Conservation (phyloP, 345 rosid genomes). For the Orychophragmus violaceus region DNA sequence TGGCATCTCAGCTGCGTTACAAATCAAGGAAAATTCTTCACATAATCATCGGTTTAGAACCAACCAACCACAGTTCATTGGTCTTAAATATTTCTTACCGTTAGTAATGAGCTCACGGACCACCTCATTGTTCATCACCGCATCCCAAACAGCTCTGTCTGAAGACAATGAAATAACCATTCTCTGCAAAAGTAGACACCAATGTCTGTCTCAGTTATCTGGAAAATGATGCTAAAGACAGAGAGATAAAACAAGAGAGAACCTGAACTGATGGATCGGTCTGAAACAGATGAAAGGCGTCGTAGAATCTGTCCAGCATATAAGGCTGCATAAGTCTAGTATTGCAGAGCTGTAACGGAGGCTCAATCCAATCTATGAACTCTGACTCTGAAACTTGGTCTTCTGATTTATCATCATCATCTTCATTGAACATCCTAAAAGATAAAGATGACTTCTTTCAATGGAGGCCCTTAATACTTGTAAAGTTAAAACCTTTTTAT, state of each 20-base stretch:
- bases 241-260: not conserved
- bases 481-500: not conserved
- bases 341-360: conserved; percentile 40
- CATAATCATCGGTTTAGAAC: not conserved
- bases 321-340: conserved; percentile 42
- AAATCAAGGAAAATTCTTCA: not conserved
- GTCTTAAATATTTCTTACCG: not conserved
- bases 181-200: conserved; percentile 16
- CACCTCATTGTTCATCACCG: conserved; percentile 67
- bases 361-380: conserved; percentile 65
- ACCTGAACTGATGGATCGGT: conserved; percentile 87
- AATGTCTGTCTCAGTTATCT: not conserved
- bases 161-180: conserved; percentile 83
- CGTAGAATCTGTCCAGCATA: conserved; percentile 49
- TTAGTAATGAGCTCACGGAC: conserved; percentile 55
- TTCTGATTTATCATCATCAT: conserved; percentile 32
- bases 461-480: not conserved
- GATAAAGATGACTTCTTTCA: not conserved
- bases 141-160: conserved; percentile 83
- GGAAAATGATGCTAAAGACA: not conserved
- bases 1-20: conserved; percentile 29
- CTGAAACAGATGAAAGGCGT: conserved; percentile 74
- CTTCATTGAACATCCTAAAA: conserved; percentile 49
- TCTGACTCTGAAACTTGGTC: conserved; percentile 39
- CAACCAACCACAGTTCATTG: not conserved